Conservation (phyloP, 2,329 filamentous ascomycete genomes). For the Fusarium kyushuense region DNA sequence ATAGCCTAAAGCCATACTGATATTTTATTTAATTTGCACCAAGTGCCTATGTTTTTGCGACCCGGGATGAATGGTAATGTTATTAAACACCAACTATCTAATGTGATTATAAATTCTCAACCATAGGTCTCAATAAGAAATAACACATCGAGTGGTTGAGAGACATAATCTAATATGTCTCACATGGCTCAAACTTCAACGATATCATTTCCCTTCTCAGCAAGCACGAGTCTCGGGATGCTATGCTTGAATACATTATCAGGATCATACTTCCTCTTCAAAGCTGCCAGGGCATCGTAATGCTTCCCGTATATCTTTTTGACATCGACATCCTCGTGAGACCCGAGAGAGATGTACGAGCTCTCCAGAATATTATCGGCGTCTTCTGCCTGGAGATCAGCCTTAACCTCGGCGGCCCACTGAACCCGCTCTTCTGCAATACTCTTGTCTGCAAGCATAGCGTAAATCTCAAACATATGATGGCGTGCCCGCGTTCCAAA, state of each 20-base stretch:
- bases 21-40: too few species aligned
- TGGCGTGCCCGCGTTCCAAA: neutral
- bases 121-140: neutral
- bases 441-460: neutral
- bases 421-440: neutral
- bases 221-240: neutral
- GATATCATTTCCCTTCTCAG: neutral
- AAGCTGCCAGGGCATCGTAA: neutral
- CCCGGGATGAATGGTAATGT: too few species aligned
- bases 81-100: too few species aligned
- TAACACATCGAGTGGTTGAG: neutral
- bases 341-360: conserved; percentile 5
- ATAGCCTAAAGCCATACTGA: too few species aligned
- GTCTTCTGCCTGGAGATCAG: neutral
- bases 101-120: neutral
- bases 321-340: neutral
- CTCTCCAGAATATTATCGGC: conserved; percentile 3
- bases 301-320: conserved; percentile 11
- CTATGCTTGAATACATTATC: conserved; percentile 10
- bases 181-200: neutral
- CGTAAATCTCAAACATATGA: conserved; percentile 25
- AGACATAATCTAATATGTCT: neutral
- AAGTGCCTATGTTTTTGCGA: too few species aligned
- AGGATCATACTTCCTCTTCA: conserved; percentile 7
- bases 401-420: conserved; percentile 4